Evolutionary conservation across 129 eudicot species (phyloP), one percentile per base, ranked within the genome.

Genomic region (Glebionis coronaria): DNA sequence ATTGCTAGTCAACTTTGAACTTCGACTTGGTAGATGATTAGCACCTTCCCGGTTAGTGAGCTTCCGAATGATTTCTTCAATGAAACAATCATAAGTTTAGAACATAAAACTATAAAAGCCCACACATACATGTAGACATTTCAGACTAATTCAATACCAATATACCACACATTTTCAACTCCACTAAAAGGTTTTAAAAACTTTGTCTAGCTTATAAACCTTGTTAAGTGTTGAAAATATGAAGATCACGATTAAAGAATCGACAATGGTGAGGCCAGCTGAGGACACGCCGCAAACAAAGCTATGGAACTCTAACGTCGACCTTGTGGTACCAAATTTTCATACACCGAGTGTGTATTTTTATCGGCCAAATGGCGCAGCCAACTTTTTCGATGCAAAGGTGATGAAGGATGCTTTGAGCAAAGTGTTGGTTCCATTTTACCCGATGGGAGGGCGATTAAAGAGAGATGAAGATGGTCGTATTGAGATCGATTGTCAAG

Each of bases 21-120:
- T 65, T 49, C 49, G 70, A 65, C 59, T 65, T 9, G 59, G 59
- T 51, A 15, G n/a, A n/a, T 65, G 9, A 57, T 49, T 49, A 13
- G 54, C 16, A 7, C n/a, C 54, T 49, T 65, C 70, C 59, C 70
- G 47, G 25, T 65, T 23, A 59, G 70, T 65, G 70, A 65, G 70
- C 70, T 27, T 35, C 40, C 40, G 40, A 35, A 35, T 35, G 40
- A 35, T 35, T 35, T 35, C 5, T 35, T 6, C 40, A 31, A 35
- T 35, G 40, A 35, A 13, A 29, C 19, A 21, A 12, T 15, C 16
- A 44, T 75, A 75, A 31, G 68, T 19, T 3, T 44, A 23, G 27
- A 28, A 44, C 50, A 7, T 25, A 21, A 53, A 73, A 14, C 54
- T 76, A 76, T 76, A 76, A 50, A 76, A 38, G 6, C 46, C 58